Base-by-base conservation (phyloP, 495 filamentous ascomycete genomes). In the Penicillium macrosclerotiorum region DNA sequence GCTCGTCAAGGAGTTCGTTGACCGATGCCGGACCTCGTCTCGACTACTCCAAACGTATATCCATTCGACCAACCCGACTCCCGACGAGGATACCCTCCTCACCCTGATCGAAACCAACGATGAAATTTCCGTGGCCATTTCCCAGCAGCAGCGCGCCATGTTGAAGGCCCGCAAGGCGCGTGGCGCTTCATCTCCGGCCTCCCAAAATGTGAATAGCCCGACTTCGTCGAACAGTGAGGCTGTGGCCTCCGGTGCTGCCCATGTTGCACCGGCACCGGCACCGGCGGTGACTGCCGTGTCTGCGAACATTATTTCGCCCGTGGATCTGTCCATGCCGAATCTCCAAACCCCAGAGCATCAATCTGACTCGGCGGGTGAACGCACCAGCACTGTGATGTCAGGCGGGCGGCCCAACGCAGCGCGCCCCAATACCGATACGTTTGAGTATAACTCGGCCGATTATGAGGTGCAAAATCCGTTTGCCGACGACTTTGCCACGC, bases 21-120 rank as follows among this genome's bases (percentile, higher is more conserved):
- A 95, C 54, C 88, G 93, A 7, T 97, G 91, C 57, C 80, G 82
- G 44, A 76, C 79, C 29, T 91, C 93, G 0, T 83, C 83, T 11
- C 78, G 84, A 24, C 83, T 82, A 46, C 80, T 99, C 42, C 88
- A 94, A 50, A 73, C 69, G 16, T 97, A 95, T 68, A 96, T 97
- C 68, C 69, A 83, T 26, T 77, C 82, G 34, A 82, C 85, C 13
- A 77, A 85, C 53, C 92, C 92, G 0, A 54, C 80, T 1, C 90
- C 90, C 3, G 93, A 99, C 58, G 90, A 92, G 59, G 86, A 95
- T 55, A 97, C 93, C 1, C 81, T 99, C 65, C 80, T 90, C 48
- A 91, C 83, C 14, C 68, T 99, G 35, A 95, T 99, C 60, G 91
- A 97, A 65, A 92, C 90, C 27, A 95, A 94, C 59, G 94, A 97